Percentiles rank a stretch among this genome's conserved stretches.
These are phyloP conservation scores for Pyrenochaeta sp. DNA, from an alignment of 2,329 filamentous ascomycete species.

Conservation along the genomic window DNA sequence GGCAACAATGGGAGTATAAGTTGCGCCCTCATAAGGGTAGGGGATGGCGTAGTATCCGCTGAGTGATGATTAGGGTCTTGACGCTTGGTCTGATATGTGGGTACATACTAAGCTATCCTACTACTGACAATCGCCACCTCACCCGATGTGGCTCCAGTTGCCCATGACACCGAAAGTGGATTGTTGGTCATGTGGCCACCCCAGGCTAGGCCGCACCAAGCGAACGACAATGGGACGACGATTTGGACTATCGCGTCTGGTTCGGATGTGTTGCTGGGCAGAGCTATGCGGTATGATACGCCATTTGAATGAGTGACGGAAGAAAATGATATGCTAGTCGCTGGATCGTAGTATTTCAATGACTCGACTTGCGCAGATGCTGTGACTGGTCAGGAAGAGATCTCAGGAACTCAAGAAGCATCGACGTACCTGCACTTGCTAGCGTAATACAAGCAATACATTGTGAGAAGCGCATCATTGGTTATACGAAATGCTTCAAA, in stretches of 20 bases:
- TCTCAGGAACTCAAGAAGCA: not conserved
- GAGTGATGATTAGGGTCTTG: not conserved
- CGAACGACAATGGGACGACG: constrained; percentile 16
- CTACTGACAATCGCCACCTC: constrained; percentile 18
- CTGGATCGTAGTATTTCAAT: constrained; percentile 19
- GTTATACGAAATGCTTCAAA: no score
- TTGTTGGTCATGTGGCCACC: constrained; percentile 30
- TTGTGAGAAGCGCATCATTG: no score
- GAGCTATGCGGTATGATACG: constrained; percentile 22
- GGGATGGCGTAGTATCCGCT: constrained; percentile 94
- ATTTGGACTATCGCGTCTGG: constrained; percentile 29
- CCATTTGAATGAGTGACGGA: constrained; percentile 24
- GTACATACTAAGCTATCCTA: constrained; percentile 23
- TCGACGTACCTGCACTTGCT: not conserved
- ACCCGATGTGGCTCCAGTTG: constrained; percentile 12
- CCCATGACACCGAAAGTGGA: constrained; percentile 25
- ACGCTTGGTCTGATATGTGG: not conserved
- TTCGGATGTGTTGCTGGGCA: constrained; percentile 13
- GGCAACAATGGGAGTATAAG: constrained; percentile 14
- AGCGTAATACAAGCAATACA: not conserved
- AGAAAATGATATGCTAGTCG: constrained; percentile 22
- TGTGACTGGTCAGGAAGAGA: not conserved
- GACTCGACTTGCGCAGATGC: not conserved
- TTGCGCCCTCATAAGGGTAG: constrained; percentile 59
- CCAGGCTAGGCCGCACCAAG: constrained; percentile 31